Evolutionary conservation across 345 rosid genomes (phyloP), one percentile per base, ranked within the genome.

Genomic region (Mercurialis annua): DNA sequence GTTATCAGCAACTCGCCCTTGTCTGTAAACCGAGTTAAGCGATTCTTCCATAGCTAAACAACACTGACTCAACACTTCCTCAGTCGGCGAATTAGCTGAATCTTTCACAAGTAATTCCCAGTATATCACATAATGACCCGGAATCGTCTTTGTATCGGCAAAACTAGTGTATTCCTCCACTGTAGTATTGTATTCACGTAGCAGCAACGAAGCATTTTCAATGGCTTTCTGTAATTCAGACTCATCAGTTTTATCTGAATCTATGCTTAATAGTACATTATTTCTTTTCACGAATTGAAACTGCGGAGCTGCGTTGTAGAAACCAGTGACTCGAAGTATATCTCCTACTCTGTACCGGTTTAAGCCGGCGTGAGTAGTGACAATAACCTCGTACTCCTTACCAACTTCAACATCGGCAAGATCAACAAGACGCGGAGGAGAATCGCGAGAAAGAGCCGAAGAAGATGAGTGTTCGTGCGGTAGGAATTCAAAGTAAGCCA

Each of bases 151-250:
- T n/a, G n/a, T n/a, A n/a, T n/a, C n/a, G n/a, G 94, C 98, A 47
- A 73, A 86, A 77, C 98, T 93, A 30, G 98, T 90, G 91, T 93
- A 93, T 68, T 93, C 98, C 2, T 86, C 96, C 5, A 93, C 90
- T 20, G 90, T 84, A 0, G 91, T 69, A 74, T 83, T 82, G 66
- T 74, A 85, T 42, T 83, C 84, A 0, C 66, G 68, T 6, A 92
- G 69, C n/a, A 85, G 65, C 26, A 27, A 57, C 0, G 94, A 86
- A 0, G 97, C 94, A 57, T 79, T 90, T 55, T 89, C 90, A 34
- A 93, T n/a, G n/a, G n/a, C n/a, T n/a, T n/a, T n/a, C n/a, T n/a
- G n/a, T n/a, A n/a, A n/a, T n/a, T n/a, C n/a, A 11, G 96, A 81
- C 62, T 93, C 98, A 67, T 93, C 97, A 1, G 98, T 93, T 68